Base-by-base conservation (phyloP, 106 monocot species). In the Narthecium ossifragum region DNA sequence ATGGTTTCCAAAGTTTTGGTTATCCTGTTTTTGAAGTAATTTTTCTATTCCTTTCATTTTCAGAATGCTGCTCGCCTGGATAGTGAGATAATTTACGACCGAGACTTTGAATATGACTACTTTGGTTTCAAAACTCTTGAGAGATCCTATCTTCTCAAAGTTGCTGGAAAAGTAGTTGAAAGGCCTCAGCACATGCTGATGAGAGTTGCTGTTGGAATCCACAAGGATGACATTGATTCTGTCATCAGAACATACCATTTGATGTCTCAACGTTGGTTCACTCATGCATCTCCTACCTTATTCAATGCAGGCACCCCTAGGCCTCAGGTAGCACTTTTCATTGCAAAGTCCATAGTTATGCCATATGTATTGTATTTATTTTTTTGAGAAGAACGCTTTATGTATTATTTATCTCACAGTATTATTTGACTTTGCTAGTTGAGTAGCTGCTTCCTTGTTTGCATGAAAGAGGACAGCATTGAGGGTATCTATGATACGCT, bases 241-340 rank as follows among this genome's bases (percentile, higher is more conserved):
- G 90, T 38, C 29, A 68, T 96, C 26, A 75, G 34, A 43, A 96
- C 96, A 14, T 96, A 96, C 53, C 90, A 90, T 72, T 22, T 96
- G 70, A 90, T 96, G 96, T 96, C 96, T 25, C 96, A 96, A 36
- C 73, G 96, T 2, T 96, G 96, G 96, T 96, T 96, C 45, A 90
- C 90, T 30, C 96, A 96, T 78, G 96, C 96, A 32, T 90, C 96
- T 0, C 96, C 96, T 20, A 96, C 96, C 2, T 59, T 98, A 4
- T 98, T 98, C 70, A 98, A 98, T 80, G 75, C 91, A 27, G 96
- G 96, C 54, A 96, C 96, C 30, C 73, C 96, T 10, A 74, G 80
- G 20, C 90, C 90, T 60, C 96, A 96, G 59, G 96, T 96, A 54
- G 10, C 34, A n/a, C n/a, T n/a, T n/a, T n/a, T n/a, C n/a, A n/a